Conservation (phyloP, 495 filamentous ascomycete species). For the Xylaria telfairii region DNA sequence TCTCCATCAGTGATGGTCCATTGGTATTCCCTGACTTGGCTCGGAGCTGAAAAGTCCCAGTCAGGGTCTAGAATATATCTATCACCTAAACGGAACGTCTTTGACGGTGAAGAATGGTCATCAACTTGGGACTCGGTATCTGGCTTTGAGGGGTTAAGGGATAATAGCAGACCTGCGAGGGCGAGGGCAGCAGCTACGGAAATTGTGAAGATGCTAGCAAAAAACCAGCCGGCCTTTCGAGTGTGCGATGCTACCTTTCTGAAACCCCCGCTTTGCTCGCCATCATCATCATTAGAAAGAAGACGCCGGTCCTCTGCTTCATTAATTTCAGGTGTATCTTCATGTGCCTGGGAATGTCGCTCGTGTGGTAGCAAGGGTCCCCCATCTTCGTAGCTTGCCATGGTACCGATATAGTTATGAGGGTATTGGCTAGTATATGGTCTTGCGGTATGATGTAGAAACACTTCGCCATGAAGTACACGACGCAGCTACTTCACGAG, state of each 20-base stretch:
- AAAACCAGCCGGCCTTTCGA: not conserved
- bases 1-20: conserved; percentile 58
- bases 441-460: not conserved
- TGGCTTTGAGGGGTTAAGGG: conserved; percentile 10
- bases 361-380: not conserved
- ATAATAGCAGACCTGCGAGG: conserved; percentile 18
- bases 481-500: not conserved
- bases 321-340: not conserved
- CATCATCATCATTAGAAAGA: not conserved
- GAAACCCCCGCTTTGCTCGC: not conserved
- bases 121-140: not conserved
- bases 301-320: conserved; percentile 4
- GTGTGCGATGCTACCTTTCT: not conserved
- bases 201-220: not conserved
- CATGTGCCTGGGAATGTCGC: not conserved
- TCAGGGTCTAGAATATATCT: conserved; percentile 49
- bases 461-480: not conserved
- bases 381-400: conserved; percentile 6
- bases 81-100: conserved; percentile 4
- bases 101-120: not conserved
- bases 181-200: not conserved
- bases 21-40: conserved; percentile 52
- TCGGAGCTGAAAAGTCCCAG: conserved; percentile 52
- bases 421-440: not conserved
- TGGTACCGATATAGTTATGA: not conserved